These are phyloP conservation scores for Letharia columbiana DNA, from an alignment of 495 filamentous ascomycete genomes.

Conservation along the genomic window DNA sequence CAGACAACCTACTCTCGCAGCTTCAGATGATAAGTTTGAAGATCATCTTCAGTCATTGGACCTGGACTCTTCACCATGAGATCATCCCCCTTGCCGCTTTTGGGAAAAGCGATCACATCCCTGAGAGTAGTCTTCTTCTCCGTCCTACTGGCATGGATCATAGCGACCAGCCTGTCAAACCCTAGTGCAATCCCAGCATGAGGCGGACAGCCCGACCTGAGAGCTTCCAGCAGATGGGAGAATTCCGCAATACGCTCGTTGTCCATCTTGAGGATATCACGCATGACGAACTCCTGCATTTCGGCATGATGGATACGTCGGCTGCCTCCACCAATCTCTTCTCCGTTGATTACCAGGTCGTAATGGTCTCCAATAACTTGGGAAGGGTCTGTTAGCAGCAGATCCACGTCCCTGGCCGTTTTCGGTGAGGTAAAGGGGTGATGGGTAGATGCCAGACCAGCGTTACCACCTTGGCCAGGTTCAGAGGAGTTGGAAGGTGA, in stretches of 20 bases:
- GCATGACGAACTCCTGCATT: conserved; percentile 78
- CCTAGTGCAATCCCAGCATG: conserved; percentile 91
- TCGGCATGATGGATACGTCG: conserved; percentile 81
- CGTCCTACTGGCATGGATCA: conserved; percentile 50
- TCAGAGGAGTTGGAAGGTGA: conserved; percentile 53
- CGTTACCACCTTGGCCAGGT: conserved; percentile 71
- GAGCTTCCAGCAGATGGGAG: conserved; percentile 70
- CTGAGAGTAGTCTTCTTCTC: conserved; percentile 56
- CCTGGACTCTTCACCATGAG: conserved; percentile 67
- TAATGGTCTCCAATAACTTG: conserved; percentile 75
- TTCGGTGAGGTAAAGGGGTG: conserved; percentile 94
- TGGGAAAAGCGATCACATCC: conserved; percentile 96
- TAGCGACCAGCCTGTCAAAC: conserved; percentile 80
- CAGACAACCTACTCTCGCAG: conserved; percentile 10
- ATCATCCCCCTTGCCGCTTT: conserved; percentile 81
- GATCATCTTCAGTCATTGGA: conserved; percentile 50
- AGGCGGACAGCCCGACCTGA: conserved; percentile 87
- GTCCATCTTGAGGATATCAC: conserved; percentile 64
- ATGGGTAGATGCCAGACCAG: conserved; percentile 80
- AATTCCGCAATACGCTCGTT: conserved; percentile 63
- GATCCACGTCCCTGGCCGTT: conserved; percentile 59
- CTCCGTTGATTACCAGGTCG: conserved; percentile 90
- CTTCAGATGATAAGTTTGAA: conserved; percentile 61
- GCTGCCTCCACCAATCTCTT: conserved; percentile 89
- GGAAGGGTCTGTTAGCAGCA: conserved; percentile 64